Percentiles rank a stretch among this genome's conserved stretches.
Conservation (phyloP, 805 yeast genomes). For the Yamadazyma takamatsuzukensis region DNA sequence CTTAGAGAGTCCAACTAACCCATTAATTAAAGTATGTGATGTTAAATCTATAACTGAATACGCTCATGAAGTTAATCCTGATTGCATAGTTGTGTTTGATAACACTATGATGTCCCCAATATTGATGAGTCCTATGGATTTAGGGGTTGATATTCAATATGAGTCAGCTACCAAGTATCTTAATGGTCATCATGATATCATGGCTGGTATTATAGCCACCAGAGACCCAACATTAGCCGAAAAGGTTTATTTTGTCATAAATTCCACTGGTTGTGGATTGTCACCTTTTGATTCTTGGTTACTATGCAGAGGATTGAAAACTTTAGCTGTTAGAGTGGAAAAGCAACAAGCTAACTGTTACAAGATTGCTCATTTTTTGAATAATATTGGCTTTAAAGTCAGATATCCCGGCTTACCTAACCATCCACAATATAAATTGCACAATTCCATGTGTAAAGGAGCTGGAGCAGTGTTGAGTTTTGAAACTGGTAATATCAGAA, state of each 20-base stretch:
- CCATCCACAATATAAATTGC: slow-evolving; percentile 80
- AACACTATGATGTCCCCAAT: slow-evolving; percentile 97
- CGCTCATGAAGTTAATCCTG: slow-evolving; percentile 67
- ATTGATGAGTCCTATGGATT: slow-evolving; percentile 76
- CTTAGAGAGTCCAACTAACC: slow-evolving; percentile 91
- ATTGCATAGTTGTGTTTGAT: slow-evolving; percentile 76
- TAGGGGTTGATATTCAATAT: slow-evolving; percentile 87
- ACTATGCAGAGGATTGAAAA: slow-evolving; percentile 81
- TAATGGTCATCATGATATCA: slow-evolving; percentile 93
- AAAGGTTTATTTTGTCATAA: slow-evolving; percentile 69
- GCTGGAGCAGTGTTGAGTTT: slow-evolving; percentile 87
- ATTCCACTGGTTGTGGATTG: slow-evolving; percentile 87
- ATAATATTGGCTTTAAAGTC: slow-evolving; percentile 65
- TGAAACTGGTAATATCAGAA: slow-evolving; percentile 73
- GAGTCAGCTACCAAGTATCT: slow-evolving; percentile 92
- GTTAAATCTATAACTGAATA: slow-evolving; percentile 60
- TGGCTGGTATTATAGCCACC: slow-evolving; percentile 91
- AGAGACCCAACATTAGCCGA: slow-evolving; percentile 62
- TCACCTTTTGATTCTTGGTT: slow-evolving; percentile 94
- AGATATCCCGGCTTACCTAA: slow-evolving; percentile 81
- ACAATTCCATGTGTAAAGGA: slow-evolving; percentile 72
- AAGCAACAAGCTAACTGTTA: slow-evolving; percentile 82
- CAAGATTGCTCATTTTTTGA: slow-evolving; percentile 71
- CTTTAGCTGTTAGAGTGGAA: slow-evolving; percentile 80
- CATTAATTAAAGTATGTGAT: slow-evolving; percentile 84